Evolutionary conservation across 1,139 yeast genomes (phyloP), one percentile per base, ranked within the genome.

Genomic region (Meyerozyma guilliermondii): DNA sequence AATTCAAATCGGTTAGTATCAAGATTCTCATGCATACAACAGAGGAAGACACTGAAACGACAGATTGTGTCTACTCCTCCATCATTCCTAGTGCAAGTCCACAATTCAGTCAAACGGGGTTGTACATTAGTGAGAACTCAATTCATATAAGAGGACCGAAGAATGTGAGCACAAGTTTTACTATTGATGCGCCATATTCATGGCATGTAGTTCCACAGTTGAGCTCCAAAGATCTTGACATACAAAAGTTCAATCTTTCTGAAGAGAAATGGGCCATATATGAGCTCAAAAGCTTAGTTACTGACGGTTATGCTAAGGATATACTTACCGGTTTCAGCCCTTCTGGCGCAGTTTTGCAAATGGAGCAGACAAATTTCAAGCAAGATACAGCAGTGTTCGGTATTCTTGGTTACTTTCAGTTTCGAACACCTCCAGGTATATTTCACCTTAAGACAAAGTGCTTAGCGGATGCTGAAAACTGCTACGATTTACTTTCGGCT

Each of bases 231-330:
- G 35, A 34, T 1, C 23, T 41, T 1, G 39, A 33, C 14, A 10
- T 23, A 5, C 33, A 29, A 14, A 29, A 29, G 7, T 29, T 29
- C 33, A 29, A 29, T 29, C 16, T 29, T 13, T 11, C 14, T 13
- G 16, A 9, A 8, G 33, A 29, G 10, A 29, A 29, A 9, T 29
- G 33, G 33, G 33, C 33, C n/a, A 8, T 46, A 4, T 72, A 48
- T 46, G 53, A 54, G 38, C 66, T 84, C 46, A 66, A 68, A 41
- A 68, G 68, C 47, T 65, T 83, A 13, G 55, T 85, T 10, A 64
- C 91, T 14, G 94, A 91, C 58, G 96, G 95, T 0, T 81, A 77
- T 61, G 83, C 86, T 0, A 62, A 66, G 43, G 82, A 81, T 47
- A 58, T 65, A 2, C 47, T 49, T 5, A 51, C 51, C 4, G 68